These are phyloP conservation scores for Termitomyces sp. DNA, from an alignment of 768 basidiomycete species.

Conservation along the genomic window DNA sequence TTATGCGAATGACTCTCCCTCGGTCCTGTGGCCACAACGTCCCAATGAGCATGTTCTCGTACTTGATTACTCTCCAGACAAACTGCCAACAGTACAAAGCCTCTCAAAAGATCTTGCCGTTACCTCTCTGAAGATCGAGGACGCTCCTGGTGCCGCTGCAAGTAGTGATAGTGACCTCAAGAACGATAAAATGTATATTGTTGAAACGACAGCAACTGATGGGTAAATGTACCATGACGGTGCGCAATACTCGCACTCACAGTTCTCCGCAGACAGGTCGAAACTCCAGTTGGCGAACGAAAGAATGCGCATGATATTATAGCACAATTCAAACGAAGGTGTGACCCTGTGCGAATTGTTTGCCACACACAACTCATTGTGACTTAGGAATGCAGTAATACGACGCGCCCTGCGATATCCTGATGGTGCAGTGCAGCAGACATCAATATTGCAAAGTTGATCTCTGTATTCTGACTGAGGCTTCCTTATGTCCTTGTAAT, in stretches of 20 bases:
- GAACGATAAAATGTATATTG: constrained; percentile 70
- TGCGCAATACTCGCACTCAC: background rate
- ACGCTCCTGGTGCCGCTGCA: constrained; percentile 63
- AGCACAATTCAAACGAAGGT: constrained; percentile 68
- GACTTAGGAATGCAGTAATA: constrained; percentile 43
- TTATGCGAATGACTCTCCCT: constrained; percentile 72
- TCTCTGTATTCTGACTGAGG: constrained; percentile 3
- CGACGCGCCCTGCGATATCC: constrained; percentile 55
- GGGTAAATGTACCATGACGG: constrained; percentile 20
- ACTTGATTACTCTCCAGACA: constrained; percentile 45
- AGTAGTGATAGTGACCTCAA: constrained; percentile 39
- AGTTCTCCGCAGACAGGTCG: constrained; percentile 11
- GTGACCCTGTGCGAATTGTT: background rate
- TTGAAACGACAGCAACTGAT: constrained; percentile 56
- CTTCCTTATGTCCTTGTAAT: background rate
- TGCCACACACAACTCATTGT: background rate
- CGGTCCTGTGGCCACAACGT: constrained; percentile 53
- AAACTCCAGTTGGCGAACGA: constrained; percentile 28
- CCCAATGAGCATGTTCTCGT: constrained; percentile 69
- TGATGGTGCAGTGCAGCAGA: constrained; percentile 5
- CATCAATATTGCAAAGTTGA: background rate
- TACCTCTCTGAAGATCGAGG: constrained; percentile 58
- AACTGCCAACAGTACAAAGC: constrained; percentile 43
- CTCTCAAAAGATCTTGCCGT: constrained; percentile 41
- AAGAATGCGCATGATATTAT: constrained; percentile 46